Evolutionary conservation across 345 rosid genomes (phyloP).

Genomic region (Jatropha curcas): DNA sequence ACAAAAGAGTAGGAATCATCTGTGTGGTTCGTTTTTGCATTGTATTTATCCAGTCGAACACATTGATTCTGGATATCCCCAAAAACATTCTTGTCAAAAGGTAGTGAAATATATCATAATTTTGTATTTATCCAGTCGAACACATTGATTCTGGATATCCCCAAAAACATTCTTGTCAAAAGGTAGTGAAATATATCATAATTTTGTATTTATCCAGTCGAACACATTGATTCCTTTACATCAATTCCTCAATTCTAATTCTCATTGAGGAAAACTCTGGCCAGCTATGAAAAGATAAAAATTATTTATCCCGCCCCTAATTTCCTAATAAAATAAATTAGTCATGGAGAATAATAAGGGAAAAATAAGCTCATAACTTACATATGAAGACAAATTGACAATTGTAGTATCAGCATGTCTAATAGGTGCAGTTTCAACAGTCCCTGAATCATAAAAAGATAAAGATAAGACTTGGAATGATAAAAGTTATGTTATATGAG

Average conservation of each 20-base stretch:
- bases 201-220: neutral
- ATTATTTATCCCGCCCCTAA: neutral
- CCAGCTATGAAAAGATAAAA: neutral
- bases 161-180: neutral
- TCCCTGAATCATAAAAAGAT: conserved; percentile 9
- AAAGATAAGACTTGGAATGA: neutral
- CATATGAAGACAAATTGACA: neutral
- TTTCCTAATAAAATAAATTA: neutral
- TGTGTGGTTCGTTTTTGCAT: no score
- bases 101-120: no score
- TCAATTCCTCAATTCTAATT: conserved; percentile 5
- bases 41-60: neutral
- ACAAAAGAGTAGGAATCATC: neutral
- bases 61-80: neutral
- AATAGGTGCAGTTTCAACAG: neutral
- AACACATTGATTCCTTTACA: conserved; percentile 4
- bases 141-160: neutral
- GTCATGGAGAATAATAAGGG: neutral
- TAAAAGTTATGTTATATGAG: neutral
- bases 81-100: neutral
- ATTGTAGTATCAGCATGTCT: neutral
- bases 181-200: neutral
- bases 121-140: neutral
- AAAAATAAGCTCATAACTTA: conserved; percentile 8
- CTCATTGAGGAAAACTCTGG: neutral